A percentile compares a stretch with the other conserved stretches of the same genome.
phyloP scores from a whole-genome alignment of 2,329 filamentous ascomycete species.

The Cercospora sp. region DNA sequence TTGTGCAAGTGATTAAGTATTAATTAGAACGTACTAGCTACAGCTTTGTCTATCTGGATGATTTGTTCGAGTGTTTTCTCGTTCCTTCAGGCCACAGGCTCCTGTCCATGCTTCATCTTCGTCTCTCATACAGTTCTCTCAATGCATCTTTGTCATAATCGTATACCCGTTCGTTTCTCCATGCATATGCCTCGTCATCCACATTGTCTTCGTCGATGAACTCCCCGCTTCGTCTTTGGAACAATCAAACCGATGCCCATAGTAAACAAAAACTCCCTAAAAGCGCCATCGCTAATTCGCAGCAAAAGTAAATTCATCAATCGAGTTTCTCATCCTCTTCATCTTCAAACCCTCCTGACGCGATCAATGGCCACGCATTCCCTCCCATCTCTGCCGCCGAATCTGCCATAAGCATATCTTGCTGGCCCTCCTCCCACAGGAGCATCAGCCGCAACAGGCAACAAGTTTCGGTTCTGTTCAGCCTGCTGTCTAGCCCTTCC shows the following conservation, averaged over 20 bases:
- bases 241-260: neutral
- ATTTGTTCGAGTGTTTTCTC: neutral
- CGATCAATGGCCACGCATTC: slow-evolving; percentile 63
- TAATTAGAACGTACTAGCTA: neutral
- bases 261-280: neutral
- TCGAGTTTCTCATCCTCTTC: neutral
- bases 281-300: slow-evolving; percentile 4
- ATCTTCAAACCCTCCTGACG: slow-evolving; percentile 33
- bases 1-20: slow-evolving; percentile 3
- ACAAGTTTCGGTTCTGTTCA: neutral
- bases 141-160: neutral
- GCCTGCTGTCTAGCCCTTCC: slow-evolving; percentile 31
- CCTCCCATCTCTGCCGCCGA: slow-evolving; percentile 58
- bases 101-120: neutral
- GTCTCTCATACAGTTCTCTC: slow-evolving; percentile 2
- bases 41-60: neutral
- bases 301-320: neutral
- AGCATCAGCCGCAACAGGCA: neutral
- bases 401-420: slow-evolving; percentile 59
- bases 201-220: neutral
- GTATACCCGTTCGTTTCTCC: neutral
- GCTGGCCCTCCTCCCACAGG: slow-evolving; percentile 22
- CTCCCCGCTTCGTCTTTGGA: neutral
- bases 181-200: neutral
- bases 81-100: neutral